A percentile compares a stretch with the other conserved stretches of the same genome.
phyloP scores from a whole-genome alignment of 176 grass and related monocot genomes.

The Areca catechu region DNA sequence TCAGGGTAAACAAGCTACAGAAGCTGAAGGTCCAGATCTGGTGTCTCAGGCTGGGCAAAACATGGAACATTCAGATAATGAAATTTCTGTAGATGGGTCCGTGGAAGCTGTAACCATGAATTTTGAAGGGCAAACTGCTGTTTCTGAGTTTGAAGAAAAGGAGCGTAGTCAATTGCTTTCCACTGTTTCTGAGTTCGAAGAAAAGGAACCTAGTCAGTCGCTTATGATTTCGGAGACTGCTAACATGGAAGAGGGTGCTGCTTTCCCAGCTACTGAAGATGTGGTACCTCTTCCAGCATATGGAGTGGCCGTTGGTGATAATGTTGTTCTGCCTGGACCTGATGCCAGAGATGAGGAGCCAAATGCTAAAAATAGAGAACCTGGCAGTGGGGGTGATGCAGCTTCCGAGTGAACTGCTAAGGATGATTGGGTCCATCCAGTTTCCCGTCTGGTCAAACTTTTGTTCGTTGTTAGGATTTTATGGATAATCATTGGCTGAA shows the following conservation, averaged over 20 bases:
- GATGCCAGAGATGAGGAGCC: neutral
- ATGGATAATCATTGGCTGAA: too few species aligned
- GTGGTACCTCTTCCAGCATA: neutral
- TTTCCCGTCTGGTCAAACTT: too few species aligned
- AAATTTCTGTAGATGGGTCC: too few species aligned
- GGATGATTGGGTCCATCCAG: too few species aligned
- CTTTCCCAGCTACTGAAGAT: neutral
- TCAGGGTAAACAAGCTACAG: neutral
- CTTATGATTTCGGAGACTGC: neutral
- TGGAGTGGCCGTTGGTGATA: neutral
- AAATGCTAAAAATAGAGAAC: neutral
- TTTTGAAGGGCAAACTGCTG: neutral
- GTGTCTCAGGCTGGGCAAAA: neutral
- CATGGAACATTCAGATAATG: neutral
- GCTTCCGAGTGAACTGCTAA: too few species aligned
- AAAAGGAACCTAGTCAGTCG: neutral
- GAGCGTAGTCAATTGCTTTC: neutral
- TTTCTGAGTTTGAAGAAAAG: neutral
- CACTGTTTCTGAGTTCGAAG: neutral
- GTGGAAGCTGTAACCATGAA: too few species aligned
- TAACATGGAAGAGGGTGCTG: neutral
- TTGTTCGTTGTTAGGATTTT: too few species aligned
- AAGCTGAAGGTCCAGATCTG: neutral
- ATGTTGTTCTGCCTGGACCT: neutral
- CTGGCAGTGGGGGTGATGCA: too few species aligned